Evolutionary conservation across 2,329 filamentous ascomycete species (phyloP).

Genomic region (Arthrobotrys musiformis): DNA sequence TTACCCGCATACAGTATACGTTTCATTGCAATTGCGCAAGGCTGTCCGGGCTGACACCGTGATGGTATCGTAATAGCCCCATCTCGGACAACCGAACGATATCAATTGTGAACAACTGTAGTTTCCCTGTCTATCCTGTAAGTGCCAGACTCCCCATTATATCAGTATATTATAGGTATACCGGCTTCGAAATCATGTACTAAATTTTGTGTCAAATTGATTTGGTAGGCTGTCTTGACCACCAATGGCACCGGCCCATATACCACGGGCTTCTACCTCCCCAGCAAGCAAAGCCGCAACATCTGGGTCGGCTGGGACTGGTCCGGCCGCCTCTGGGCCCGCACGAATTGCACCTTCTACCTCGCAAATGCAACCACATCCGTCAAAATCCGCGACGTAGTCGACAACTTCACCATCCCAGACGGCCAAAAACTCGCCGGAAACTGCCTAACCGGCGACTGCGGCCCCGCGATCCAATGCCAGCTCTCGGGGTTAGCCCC

Average conservation of each 20-base stretch:
- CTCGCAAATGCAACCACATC: conserved; percentile 66
- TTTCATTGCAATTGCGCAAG: not conserved
- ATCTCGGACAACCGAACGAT: conserved; percentile 68
- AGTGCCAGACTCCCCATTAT: conserved; percentile 60
- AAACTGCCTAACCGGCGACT: conserved; percentile 78
- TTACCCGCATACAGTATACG: not conserved
- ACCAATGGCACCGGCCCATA: conserved; percentile 76
- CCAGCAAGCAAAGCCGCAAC: conserved; percentile 69
- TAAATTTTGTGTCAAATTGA: not conserved
- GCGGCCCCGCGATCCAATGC: conserved; percentile 76
- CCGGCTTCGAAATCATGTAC: not conserved
- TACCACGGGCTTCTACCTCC: conserved; percentile 75
- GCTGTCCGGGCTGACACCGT: no score
- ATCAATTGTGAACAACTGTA: conserved; percentile 77
- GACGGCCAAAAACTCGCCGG: conserved; percentile 53
- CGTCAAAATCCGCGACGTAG: conserved; percentile 43
- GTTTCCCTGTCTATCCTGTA: conserved; percentile 78
- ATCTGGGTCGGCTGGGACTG: conserved; percentile 77
- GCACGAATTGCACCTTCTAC: conserved; percentile 84
- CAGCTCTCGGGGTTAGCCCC: conserved; percentile 76
- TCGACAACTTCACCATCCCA: conserved; percentile 50
- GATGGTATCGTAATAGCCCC: not conserved
- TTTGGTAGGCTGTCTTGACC: conserved; percentile 68
- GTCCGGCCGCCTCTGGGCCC: conserved; percentile 84
- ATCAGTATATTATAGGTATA: not conserved